Evolutionary conservation across 2,329 filamentous ascomycete genomes (phyloP), one percentile per base, ranked within the genome.

Genomic region (Cryphonectria parasitica): DNA sequence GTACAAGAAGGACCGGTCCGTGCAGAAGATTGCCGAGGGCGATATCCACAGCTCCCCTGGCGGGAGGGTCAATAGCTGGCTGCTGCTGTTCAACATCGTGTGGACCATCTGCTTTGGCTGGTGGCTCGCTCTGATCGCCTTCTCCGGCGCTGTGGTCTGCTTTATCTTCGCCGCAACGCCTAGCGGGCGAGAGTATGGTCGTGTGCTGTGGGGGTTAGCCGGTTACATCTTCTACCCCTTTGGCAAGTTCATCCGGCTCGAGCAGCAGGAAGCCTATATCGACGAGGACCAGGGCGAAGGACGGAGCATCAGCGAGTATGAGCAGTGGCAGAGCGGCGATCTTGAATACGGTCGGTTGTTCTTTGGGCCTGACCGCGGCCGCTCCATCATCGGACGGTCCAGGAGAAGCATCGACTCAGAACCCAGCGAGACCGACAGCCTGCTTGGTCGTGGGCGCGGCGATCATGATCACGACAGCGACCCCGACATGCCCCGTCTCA

Each of bases 321-420:
- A 99, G 80, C 94, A 97, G 82, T 99, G 96, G 96, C 96, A 99
- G 82, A 98, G 90, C 78, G 96, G 96, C 66, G 96, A 99, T 77
- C 88, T 99, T 45, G 96, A 99, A 80, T 94, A 98, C 79, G 96
- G 96, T 3, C 89, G 95, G 45, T 87, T 99, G 2, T 98, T 99
- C 84, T 99, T 99, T 79, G 97, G 96, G 0, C 96, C 96, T 3
- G 89, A 89, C 68, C 83, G 88, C 72, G 90, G 87, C 75, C 89
- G 92, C 67, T 97, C 94, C 8, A 90, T 98, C 66, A 85, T 98
- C 58, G 96, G 95, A 31, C 91, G 94, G 62, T 92, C 94, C 72
- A 89, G 96, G 77, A 90, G 93, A 77, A 98, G 95, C 80, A 87
- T 97, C 73, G 95, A 98, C 77, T 97, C 95, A 25, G 87, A 86